Base-by-base conservation (phyloP, 1,284 basidiomycete species). In the Heterobasidion irregulare region DNA sequence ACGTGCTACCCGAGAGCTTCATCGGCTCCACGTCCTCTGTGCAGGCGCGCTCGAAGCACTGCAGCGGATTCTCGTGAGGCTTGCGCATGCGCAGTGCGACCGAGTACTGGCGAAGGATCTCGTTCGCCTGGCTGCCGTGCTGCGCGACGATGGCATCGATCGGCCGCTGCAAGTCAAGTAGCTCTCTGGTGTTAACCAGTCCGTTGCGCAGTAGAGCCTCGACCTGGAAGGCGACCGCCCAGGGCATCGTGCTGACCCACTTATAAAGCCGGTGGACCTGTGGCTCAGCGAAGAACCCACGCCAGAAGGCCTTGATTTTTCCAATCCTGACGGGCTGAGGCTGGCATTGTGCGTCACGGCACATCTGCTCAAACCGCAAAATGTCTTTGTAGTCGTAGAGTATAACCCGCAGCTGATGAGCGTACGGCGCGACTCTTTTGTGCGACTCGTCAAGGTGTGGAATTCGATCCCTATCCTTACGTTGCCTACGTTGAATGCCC, bases 221-320 rank as follows among this genome's bases (percentile, higher is more conserved):
- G 43, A 87, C 67, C 63, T 89, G 86, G 62, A 87, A 88, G 1
- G 80, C 80, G 41, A 83, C 72, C 12, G 70, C 64, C 82, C 84
- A 86, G 15, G 61, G 66, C 18, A 47, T 26, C 46, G 79, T 70
- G 8, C 65, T 65, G 10, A 47, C n/a, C 46, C 46, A 47, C 18
- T 66, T 62, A 44, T 82, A 61, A 63, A 72, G 71, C 12, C 59
- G 62, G 12, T 70, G 68, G 10, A 84, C 62, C 26, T 66, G 67
- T 54, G 71, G 66, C 1, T 87, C 69, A 13, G 66, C 66, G 61
- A 82, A 86, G 55, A 85, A 80, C 0, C 64, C 67, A 53, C 67
- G 69, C 12, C 68, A 59, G 33, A 67, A 62, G 6, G 81, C 76
- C 19, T 79, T 74, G 47, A 83, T 47, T 35, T 35, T 9, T 7